Evolutionary conservation across 371 early-diverging fungal genomes (phyloP), one percentile per base, ranked within the genome.

Genomic region (Capillidium rhysosporum): DNA sequence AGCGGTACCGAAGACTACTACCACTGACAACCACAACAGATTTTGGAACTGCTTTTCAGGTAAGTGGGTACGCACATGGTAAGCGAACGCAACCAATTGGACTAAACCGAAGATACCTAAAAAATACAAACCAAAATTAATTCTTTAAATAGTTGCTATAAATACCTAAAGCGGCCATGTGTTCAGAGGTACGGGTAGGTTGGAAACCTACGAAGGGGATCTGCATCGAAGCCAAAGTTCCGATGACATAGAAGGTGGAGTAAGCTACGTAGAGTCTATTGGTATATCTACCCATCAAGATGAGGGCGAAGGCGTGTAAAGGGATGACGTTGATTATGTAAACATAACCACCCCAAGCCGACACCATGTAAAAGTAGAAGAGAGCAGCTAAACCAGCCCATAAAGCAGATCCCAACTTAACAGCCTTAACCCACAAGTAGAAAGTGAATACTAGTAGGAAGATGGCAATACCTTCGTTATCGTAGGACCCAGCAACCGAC

Each of bases 291-390:
- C 97, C 97, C 94, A 98, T 98, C 51, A 87, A 63, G 63, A 96
- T 71, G 55, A 98, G 69, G 1, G 79, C 84, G 68, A 96, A 90
- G 24, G 75, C 98, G 62, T 97, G 97, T 39, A 94, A 70, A 18
- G 96, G 97, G 25, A 98, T 86, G 65, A 98, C 59, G 66, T 97
- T 95, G 67, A 92, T 98, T 59, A 96, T 97, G 61, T 98, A 98
- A 41, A 96, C 94, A 65, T 98, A 98, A 25, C 99, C 99, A 68
- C 99, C 99, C 99, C 99, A 98, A 8, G 98, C 87, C 5, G 94
- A 83, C 1, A 98, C 98, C 98, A 98, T 98, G 73, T 92, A 96
- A 65, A 96, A 98, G 74, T 98, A 98, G 57, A 85, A 89, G 49
- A 92, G 67, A 2, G 94, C 97, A 0, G 95, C 69, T 44, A 79